Evolutionary conservation across 768 basidiomycete genomes (phyloP), one percentile per base, ranked within the genome.

Genomic region (Rhizopogon salebrosus): DNA sequence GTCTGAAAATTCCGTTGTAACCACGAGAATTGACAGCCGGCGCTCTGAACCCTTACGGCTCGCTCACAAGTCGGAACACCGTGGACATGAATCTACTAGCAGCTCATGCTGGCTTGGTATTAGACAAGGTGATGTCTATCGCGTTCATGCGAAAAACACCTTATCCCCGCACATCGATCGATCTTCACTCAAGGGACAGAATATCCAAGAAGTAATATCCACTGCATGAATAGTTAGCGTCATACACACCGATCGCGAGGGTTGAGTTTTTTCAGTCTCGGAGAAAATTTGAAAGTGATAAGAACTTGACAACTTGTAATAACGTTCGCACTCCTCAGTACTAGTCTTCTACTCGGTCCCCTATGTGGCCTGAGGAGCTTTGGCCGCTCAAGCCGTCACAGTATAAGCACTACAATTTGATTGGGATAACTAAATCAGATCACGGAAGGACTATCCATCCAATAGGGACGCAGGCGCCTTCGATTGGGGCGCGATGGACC

Each of bases 381-480:
- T n/a, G 54, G 64, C 43, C 62, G 62, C 58, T 43, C 48, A 18
- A 49, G 13, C 56, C 59, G 67, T 60, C 62, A 64, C 50, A 55
- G 52, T 24, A 26, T 50, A 35, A 57, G 61, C 27, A 8, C 49
- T 45, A 58, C 50, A 27, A 8, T 13, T 26, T 51, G 57, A 54
- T 40, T 41, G 18, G 54, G 46, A 37, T 53, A 52, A 53, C 52
- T 49, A 34, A 29, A 63, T 61, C 50, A 58, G 52, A 61, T 55
- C 49, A 58, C 57, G 37, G 62, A 58, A 62, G 60, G 57, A 56
- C 56, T 59, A 60, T 64, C 62, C 60, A 60, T 64, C 64, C 62
- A 64, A 66, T 64, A 68, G 64, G 60, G 56, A 67, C 61, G 56
- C 51, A 54, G 62, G 61, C 51, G 52, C 53, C 59, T 62, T 64